These are phyloP conservation scores for Phyllosticta citribraziliensis DNA, from an alignment of 2,329 filamentous ascomycete species.

Conservation along the genomic window DNA sequence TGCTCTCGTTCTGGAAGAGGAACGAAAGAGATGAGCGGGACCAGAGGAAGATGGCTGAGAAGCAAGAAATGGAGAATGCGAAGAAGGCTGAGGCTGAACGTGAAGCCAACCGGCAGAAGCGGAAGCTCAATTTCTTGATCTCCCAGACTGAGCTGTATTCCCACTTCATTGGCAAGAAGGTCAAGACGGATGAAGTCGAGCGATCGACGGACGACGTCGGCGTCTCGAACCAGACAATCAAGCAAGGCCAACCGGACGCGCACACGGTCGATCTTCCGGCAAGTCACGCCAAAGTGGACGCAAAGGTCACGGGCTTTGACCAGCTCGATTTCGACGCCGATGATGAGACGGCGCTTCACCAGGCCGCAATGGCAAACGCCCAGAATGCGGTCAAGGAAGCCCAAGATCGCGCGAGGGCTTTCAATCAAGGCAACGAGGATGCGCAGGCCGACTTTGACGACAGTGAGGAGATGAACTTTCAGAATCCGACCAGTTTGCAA, in stretches of 20 bases:
- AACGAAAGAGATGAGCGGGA: constrained; percentile 97
- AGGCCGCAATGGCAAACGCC: constrained; percentile 88
- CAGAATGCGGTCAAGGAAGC: constrained; percentile 93
- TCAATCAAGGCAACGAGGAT: constrained; percentile 63
- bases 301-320: constrained; percentile 86
- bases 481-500: constrained; percentile 91
- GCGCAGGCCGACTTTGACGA: constrained; percentile 67
- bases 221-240: constrained; percentile 39
- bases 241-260: constrained; percentile 27
- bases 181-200: constrained; percentile 94
- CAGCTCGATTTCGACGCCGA: constrained; percentile 93
- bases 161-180: constrained; percentile 98
- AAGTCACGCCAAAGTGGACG: constrained; percentile 39
- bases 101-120: constrained; percentile 92
- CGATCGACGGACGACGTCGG: constrained; percentile 71
- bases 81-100: constrained; percentile 95
- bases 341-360: constrained; percentile 70
- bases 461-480: constrained; percentile 98
- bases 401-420: constrained; percentile 82
- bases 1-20: constrained; percentile 99
- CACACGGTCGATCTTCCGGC: constrained; percentile 40
- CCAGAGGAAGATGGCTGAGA: constrained; percentile 84
- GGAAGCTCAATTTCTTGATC: constrained; percentile 98
- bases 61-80: constrained; percentile 90
- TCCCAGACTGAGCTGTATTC: constrained; percentile 98